Percentiles rank a stretch among this genome's conserved stretches.
Evolutionary conservation across 1,139 yeast species (phyloP).

Genomic region (Ashbya aceris): DNA sequence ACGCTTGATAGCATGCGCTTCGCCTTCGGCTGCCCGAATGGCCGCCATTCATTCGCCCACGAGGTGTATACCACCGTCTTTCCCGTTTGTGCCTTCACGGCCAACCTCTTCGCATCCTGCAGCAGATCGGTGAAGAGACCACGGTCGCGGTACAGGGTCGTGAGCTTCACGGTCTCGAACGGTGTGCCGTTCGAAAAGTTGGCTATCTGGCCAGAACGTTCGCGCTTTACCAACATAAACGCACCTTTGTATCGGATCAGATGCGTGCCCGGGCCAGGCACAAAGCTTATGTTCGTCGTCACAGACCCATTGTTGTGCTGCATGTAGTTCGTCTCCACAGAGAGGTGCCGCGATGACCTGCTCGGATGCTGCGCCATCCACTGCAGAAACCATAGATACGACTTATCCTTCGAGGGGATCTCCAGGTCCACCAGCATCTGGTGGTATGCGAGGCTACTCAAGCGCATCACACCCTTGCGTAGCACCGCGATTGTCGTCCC

Average conservation of each 20-base stretch:
- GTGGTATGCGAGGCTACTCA: conserved; percentile 63
- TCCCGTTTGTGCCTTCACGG: conserved; percentile 79
- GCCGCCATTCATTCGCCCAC: conserved; percentile 99
- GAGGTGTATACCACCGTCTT: conserved; percentile 89
- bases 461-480: conserved; percentile 56
- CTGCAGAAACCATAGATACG: conserved; percentile 88
- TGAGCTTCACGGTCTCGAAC: conserved; percentile 86
- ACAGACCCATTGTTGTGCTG: conserved; percentile 94
- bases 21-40: conserved; percentile 91
- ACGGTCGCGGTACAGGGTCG: conserved; percentile 80
- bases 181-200: conserved; percentile 92
- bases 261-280: conserved; percentile 98
- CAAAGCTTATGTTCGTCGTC: conserved; percentile 76
- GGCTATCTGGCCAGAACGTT: conserved; percentile 78
- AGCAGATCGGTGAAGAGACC: conserved; percentile 60
- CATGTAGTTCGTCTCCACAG: conserved; percentile 78
- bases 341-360: conserved; percentile 69
- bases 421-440: conserved; percentile 86
- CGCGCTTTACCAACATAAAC: conserved; percentile 79
- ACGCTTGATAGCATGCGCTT: conserved; percentile 82
- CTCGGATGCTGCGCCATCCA: conserved; percentile 88
- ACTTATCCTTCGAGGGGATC: conserved; percentile 87
- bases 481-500: conserved; percentile 82
- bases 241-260: conserved; percentile 80
- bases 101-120: conserved; percentile 76